Base-by-base conservation (phyloP, 2,329 filamentous ascomycete genomes). In the Colletotrichum limetticola region DNA sequence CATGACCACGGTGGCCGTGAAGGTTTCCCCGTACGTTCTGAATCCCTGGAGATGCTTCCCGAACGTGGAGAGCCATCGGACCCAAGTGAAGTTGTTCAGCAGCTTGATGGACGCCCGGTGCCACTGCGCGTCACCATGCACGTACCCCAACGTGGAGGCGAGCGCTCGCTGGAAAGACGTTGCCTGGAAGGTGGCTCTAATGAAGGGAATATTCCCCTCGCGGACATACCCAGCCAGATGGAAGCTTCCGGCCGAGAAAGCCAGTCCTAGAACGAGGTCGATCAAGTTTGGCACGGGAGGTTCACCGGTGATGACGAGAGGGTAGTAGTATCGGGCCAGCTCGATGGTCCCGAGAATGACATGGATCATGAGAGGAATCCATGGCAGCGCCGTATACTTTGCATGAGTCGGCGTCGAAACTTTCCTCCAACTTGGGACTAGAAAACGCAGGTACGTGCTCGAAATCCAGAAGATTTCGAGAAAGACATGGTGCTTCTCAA, bases 51-150 rank as follows among this genome's bases (percentile, higher is more conserved):
- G 26, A 30, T 28, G 8, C 19, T 6, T 9, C 19, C 28, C 58
- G 63, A 35, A 57, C 28, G 24, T 19, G 26, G 7, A 22, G 28
- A 63, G 37, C 53, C 68, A 67, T 28, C 71, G 57, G 22, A 71
- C 37, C 62, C 61, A 55, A n/a, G 26, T 30, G 35, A 74, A 72
- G 49, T 55, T 59, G 52, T 72, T 26, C 49, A 63, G 30, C 35
- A 72, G 35, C 26, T 72, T 74, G 30, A 67, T 35, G 24, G 53
- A 70, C 9, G 42, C 62, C 26, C 61, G 67, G 26, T 72, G 68
- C 68, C 71, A 74, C 35, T 22, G 26, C 53, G 62, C 68, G 61
- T 71, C 63, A 46, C 30, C 57, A 55, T 63, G 59, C 16, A 42
- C 26, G 68, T 58, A 72, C 52, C 62, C 71, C 58, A 53, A 6